Percentiles rank a stretch among this genome's conserved stretches.
Evolutionary conservation across 805 yeast species (phyloP).

Genomic region (Candida verbasci): DNA sequence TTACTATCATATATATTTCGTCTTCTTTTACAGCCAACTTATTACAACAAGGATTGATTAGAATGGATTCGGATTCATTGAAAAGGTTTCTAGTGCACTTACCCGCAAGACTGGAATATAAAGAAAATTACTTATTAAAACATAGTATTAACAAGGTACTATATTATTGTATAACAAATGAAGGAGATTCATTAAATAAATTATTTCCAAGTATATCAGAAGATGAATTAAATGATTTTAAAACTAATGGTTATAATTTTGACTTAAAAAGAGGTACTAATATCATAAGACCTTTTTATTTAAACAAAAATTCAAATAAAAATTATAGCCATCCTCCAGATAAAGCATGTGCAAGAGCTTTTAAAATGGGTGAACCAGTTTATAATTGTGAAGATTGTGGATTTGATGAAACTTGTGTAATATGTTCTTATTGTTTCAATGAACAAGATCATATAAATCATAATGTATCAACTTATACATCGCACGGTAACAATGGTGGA

Average conservation of each 20-base stretch:
- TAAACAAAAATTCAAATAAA: conserved; percentile 4
- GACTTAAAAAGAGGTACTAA: conserved; percentile 1
- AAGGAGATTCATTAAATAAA: conserved; percentile 29
- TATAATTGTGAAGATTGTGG: conserved; percentile 76
- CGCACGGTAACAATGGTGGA: conserved; percentile 47
- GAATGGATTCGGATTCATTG: conserved; percentile 20
- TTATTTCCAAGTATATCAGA: conserved; percentile 30
- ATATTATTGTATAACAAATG: conserved; percentile 30
- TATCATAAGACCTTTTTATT: conserved; percentile 12
- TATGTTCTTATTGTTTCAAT: conserved; percentile 71
- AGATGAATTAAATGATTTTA: conserved; percentile 13
- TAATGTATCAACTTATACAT: conserved; percentile 50
- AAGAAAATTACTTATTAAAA: conserved; percentile 11
- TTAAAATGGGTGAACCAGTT: conserved; percentile 59
- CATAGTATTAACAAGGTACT: conserved; percentile 24
- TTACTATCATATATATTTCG: too few relatives aligned
- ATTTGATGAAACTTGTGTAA: conserved; percentile 71
- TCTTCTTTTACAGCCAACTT: too few relatives aligned
- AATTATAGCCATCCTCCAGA: conserved; percentile 45
- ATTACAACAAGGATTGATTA: too few relatives aligned
- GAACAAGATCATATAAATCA: conserved; percentile 65
- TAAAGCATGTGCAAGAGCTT: conserved; percentile 66
- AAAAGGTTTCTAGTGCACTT: conserved; percentile 23
- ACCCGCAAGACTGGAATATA: conserved; percentile 16
- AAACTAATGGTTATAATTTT: conserved; percentile 3